Conservation (phyloP, 2,329 filamentous ascomycete species). For the Talaromyces marneffei region DNA sequence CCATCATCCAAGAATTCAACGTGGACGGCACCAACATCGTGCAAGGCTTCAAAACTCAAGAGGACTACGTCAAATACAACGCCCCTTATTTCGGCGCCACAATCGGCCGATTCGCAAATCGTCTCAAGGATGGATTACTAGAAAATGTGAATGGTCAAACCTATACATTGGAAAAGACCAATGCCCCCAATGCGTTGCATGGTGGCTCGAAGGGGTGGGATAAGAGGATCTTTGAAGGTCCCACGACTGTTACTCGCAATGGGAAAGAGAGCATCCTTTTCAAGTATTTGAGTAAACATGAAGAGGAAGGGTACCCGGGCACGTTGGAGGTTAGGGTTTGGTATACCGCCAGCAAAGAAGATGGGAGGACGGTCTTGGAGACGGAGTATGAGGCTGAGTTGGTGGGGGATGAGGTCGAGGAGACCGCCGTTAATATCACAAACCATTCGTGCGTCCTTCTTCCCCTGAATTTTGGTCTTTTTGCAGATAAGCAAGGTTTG, state of each 20-base stretch:
- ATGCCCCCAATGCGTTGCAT: conserved; percentile 68
- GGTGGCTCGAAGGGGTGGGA: conserved; percentile 71
- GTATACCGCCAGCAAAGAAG: conserved; percentile 70
- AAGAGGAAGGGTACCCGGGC: conserved; percentile 86
- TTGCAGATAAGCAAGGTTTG: too few relatives aligned
- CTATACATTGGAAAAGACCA: conserved; percentile 66
- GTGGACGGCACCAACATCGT: conserved; percentile 81
- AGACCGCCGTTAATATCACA: conserved; percentile 87
- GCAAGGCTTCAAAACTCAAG: conserved; percentile 70
- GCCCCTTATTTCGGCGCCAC: conserved; percentile 83
- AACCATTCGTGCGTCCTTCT: conserved; percentile 78
- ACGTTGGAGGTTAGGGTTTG: conserved; percentile 70
- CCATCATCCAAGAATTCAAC: conserved; percentile 61
- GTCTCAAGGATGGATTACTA: conserved; percentile 66
- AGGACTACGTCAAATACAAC: conserved; percentile 71
- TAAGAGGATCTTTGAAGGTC: conserved; percentile 70
- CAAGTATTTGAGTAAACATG: conserved; percentile 63
- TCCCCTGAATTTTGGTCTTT: neutral
- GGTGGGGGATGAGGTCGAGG: conserved; percentile 67
- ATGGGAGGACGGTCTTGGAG: conserved; percentile 63
- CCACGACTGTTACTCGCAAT: conserved; percentile 50
- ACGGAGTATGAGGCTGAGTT: conserved; percentile 89
- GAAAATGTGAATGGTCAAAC: conserved; percentile 62
- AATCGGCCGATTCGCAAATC: conserved; percentile 79
- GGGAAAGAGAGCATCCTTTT: conserved; percentile 65